Conservation (phyloP, 495 filamentous ascomycete genomes). For the Durotheca rogersii region DNA sequence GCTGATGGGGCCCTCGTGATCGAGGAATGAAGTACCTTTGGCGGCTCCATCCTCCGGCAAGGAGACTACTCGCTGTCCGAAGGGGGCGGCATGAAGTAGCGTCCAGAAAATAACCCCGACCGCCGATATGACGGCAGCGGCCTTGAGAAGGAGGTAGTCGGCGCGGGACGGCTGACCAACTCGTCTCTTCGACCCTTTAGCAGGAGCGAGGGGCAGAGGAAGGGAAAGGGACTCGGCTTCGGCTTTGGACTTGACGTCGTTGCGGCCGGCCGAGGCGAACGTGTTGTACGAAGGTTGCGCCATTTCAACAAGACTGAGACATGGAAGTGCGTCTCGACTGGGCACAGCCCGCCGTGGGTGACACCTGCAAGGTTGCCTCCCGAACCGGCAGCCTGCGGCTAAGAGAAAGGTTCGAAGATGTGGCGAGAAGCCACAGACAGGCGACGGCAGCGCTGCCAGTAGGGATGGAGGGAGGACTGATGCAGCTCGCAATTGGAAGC, state of each 20-base stretch:
- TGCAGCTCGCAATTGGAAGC: too few relatives aligned
- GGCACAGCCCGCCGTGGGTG: too few relatives aligned
- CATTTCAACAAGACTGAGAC: conserved; percentile 2
- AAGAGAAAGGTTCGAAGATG: too few relatives aligned
- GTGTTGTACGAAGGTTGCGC: conserved; percentile 12
- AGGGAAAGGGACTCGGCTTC: background rate
- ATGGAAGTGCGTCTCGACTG: too few relatives aligned
- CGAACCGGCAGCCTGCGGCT: too few relatives aligned
- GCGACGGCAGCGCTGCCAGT: too few relatives aligned
- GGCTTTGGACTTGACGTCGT: background rate
- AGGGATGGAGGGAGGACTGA: too few relatives aligned
- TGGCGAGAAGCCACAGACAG: too few relatives aligned
- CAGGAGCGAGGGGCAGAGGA: conserved; percentile 1
- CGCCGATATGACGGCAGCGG: conserved; percentile 12
- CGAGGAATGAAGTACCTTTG: conserved; percentile 33
- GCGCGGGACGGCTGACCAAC: conserved; percentile 9
- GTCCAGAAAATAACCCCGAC: conserved; percentile 16
- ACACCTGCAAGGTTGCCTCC: too few relatives aligned
- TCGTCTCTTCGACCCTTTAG: conserved; percentile 1
- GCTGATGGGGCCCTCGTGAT: conserved; percentile 37
- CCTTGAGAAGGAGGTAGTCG: conserved; percentile 18
- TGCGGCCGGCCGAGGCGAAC: conserved; percentile 3
- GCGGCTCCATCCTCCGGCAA: background rate
- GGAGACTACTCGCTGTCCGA: conserved; percentile 1
- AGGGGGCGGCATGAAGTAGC: conserved; percentile 6